phyloP scores from a whole-genome alignment of 2,329 filamentous ascomycete genomes.

The Penicillium sp. region DNA sequence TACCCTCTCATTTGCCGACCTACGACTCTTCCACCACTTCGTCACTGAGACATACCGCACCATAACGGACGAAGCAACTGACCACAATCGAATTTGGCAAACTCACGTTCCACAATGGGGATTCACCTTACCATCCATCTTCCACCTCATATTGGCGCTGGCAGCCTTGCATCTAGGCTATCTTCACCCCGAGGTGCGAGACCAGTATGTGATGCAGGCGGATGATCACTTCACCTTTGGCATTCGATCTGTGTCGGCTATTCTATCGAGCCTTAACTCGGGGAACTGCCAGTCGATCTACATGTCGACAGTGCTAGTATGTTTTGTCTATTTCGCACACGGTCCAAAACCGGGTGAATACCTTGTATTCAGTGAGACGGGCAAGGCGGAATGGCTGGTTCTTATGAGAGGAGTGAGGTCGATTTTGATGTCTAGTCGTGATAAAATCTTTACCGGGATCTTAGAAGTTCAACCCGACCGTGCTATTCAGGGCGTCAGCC shows the following conservation, averaged over 20 bases:
- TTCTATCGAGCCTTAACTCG: constrained; percentile 20
- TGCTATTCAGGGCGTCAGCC: not conserved
- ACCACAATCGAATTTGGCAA: constrained; percentile 24
- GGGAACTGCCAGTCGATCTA: constrained; percentile 29
- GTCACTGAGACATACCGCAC: constrained; percentile 22
- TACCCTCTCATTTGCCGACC: constrained; percentile 23
- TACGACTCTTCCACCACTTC: constrained; percentile 29
- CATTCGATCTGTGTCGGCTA: constrained; percentile 25
- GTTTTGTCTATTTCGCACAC: constrained; percentile 29
- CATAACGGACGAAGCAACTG: constrained; percentile 15
- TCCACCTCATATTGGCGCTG: constrained; percentile 28
- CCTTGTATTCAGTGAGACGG: constrained; percentile 26
- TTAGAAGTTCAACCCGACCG: constrained; percentile 9
- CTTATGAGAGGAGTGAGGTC: constrained; percentile 26
- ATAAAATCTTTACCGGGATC: constrained; percentile 23
- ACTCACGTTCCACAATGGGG: constrained; percentile 27
- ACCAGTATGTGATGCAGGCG: constrained; percentile 22
- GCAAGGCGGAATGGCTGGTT: constrained; percentile 26
- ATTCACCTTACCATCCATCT: constrained; percentile 25
- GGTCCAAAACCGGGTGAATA: constrained; percentile 26
- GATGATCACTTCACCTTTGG: constrained; percentile 31
- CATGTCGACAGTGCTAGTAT: constrained; percentile 26
- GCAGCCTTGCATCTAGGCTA: constrained; percentile 24
- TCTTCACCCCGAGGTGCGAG: constrained; percentile 14
- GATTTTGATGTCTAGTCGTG: constrained; percentile 16